Evolutionary conservation across 768 basidiomycete genomes (phyloP), one percentile per base, ranked within the genome.

Genomic region (Fistulinella prunicolor): DNA sequence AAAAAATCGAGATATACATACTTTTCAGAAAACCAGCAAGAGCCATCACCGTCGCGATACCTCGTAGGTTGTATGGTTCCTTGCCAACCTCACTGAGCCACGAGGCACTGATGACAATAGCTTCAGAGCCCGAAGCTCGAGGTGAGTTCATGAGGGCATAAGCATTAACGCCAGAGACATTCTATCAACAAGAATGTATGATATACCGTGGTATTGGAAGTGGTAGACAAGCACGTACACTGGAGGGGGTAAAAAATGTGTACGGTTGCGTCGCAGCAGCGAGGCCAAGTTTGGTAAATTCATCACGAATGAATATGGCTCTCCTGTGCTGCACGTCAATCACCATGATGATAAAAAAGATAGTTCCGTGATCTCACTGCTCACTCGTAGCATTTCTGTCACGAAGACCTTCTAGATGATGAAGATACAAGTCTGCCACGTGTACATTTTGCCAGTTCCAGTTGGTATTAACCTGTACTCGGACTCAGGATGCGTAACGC

Each of bases 391-490:
- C 74, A 69, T 92, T 90, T 23, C 64, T 62, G 44, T 79, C 80
- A 38, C 77, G 74, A 22, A 93, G 64, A 10, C 55, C 61, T 61
- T 89, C 89, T 38, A 98, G 64, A 41, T 82, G 72, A 12, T 73
- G 79, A 1, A 96, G 76, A 61, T 89, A 90, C n/a, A 61, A 57
- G 65, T 99, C 96, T 9, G 96, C 93, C 37, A 72, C 70, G 54
- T 89, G 85, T 6, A 98, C 96, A 41, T 98, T 86, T 41, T 72
- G 80, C 96, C 95, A 97, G 57, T 80, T 79, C 85, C 89, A 97
- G 62, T 93, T 83, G 10, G 89, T 92, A 47, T 83, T 89, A 19
- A 96, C 94, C 93, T 97, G 24, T 46, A 26, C 21, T 38, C 14
- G 38, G 29, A 40, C 16, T 66, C n/a, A 53, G 43, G 30, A 17